Evolutionary conservation across 2,329 filamentous ascomycete genomes (phyloP), one percentile per base, ranked within the genome.

Genomic region (Fusarium sp.): DNA sequence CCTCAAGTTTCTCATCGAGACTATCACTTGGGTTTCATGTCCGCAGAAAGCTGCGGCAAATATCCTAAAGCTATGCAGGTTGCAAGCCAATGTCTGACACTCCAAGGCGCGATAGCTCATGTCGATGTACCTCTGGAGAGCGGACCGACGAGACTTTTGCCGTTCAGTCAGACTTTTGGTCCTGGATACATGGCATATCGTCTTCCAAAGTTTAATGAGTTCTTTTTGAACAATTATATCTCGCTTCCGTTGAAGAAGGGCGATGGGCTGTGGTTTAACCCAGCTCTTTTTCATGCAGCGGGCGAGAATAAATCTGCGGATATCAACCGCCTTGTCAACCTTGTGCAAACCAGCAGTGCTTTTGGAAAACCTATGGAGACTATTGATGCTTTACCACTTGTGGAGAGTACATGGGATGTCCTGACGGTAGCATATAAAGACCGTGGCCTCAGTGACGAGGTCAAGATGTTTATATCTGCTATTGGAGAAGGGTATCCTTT

Each of bases 281-380:
- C 88, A 0, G 87, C 85, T 2, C 76, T 90, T 1, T 87, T 89
- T 63, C 88, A 90, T 72, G 88, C 87, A 2, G 88, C 88, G 0
- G 88, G 88, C 0, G 81, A 83, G 65, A 90, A 90, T 69, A 70
- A 75, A 17, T 79, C 78, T 9, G 80, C 78, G 3, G 72, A 74
- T 11, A 79, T 89, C 25, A 74, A 85, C 23, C 81, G 88, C 3
- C 83, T 82, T 29, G 87, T 87, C n/a, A 90, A 90, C 71, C 74
- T 90, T 11, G 67, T 90, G 35, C 88, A 90, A 74, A 81, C 90
- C 29, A 88, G 85, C 64, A 85, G 83, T 61, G 86, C 87, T 0
- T 87, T 90, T 70, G 88, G 87, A 0, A 89, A 88, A 71, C 80
- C 87, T 0, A 91, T 90, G 87, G 88, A 90, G 77, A 82, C 72